A percentile compares a stretch with the other conserved stretches of the same genome.
phyloP scores from a whole-genome alignment of 2,329 filamentous ascomycete species.

The Thelonectria discophora region DNA sequence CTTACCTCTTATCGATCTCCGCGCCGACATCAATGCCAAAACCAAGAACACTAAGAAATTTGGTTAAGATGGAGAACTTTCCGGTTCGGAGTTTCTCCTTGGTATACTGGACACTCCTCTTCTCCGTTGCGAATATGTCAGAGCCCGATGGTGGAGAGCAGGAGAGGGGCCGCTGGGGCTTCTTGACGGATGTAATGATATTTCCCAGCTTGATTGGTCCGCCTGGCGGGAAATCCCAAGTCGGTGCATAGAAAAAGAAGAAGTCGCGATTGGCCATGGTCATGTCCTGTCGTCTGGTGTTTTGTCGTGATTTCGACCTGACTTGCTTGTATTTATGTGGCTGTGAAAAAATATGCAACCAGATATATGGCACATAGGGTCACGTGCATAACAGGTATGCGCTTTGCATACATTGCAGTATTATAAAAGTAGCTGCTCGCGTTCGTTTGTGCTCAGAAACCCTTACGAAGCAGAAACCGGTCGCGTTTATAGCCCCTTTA shows the following conservation, averaged over 20 bases:
- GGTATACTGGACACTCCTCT: slow-evolving; percentile 18
- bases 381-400: too few relatives aligned
- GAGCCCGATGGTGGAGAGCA: neutral
- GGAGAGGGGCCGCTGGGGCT: slow-evolving; percentile 19
- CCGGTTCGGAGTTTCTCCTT: slow-evolving; percentile 14
- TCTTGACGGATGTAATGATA: slow-evolving; percentile 26
- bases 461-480: too few relatives aligned
- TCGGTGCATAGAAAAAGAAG: slow-evolving; percentile 24
- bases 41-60: slow-evolving; percentile 22
- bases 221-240: slow-evolving; percentile 13
- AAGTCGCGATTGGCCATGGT: slow-evolving; percentile 12
- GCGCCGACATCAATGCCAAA: slow-evolving; percentile 7
- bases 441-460: too few relatives aligned
- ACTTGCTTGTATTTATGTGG: too few relatives aligned
- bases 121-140: slow-evolving; percentile 1
- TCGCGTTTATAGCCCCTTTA: too few relatives aligned
- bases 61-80: too few relatives aligned
- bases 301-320: too few relatives aligned
- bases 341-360: too few relatives aligned
- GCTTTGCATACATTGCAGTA: too few relatives aligned
- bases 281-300: too few relatives aligned
- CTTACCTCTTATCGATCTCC: slow-evolving; percentile 18
- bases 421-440: too few relatives aligned
- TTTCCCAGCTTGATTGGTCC: slow-evolving; percentile 25
- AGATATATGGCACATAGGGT: too few relatives aligned